Evolutionary conservation across 768 basidiomycete genomes (phyloP), one percentile per base, ranked within the genome.

Genomic region (Phanerochaete carnosa): DNA sequence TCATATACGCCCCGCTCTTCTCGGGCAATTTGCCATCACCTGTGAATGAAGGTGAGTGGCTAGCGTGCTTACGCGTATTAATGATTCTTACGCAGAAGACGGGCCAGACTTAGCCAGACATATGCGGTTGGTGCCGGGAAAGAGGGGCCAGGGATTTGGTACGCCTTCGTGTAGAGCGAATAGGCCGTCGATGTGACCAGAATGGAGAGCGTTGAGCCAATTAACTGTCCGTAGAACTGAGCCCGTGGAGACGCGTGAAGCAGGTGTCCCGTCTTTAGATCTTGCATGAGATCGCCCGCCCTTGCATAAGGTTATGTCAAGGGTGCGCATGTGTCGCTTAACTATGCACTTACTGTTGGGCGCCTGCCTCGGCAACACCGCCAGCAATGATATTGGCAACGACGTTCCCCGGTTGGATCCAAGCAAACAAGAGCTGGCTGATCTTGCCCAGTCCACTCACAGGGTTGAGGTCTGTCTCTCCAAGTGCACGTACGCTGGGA

Each of bases 371-470:
- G 1, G 94, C 90, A n/a, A 97, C 93, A 30, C 94, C 95, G 3
- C 95, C 95, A 1, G 96, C 96, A 47, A 98, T 93, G 68, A 98
- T 91, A 69, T 98, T 98, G 0, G 96, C 96, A n/a, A 97, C 93
- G 22, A 97, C 86, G 68, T 96, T 96, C 25, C 93, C 92, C 2
- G 95, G 94, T 69, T 95, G 94, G 43, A 97, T 83, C 80, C 95
- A 89, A 7, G 95, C 95, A 66, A 98, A 98, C 61, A 97, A 79
- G 19, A 98, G 79, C 68, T 98, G 96, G 23, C 91, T 94, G 63
- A 98, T 88, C 73, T 98, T 98, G 1, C 96, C 96, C 35, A 98
- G 79, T 1, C 95, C 96, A 45, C 92, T 92, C 39, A 95, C 93
- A 0, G 92, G 92, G 68, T 93, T 94, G 37, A 98, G 76, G 72